Base-by-base conservation (phyloP, 495 filamentous ascomycete species). In the Aspergillus indologenus region DNA sequence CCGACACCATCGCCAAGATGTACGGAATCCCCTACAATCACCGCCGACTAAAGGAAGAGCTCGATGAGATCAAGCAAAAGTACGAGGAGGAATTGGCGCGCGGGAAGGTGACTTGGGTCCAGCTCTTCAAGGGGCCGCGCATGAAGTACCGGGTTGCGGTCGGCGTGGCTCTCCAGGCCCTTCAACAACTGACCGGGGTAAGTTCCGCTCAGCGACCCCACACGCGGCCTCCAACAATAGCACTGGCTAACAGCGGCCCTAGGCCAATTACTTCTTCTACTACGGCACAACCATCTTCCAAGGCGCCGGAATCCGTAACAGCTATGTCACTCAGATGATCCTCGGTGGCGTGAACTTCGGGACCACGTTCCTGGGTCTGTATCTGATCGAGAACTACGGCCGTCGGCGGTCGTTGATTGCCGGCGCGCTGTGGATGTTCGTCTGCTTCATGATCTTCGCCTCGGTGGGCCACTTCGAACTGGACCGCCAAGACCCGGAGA, bases 281-380 rank as follows among this genome's bases (percentile, higher is more conserved):
- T 91, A 88, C 62, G 87, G 89, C 23, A 88, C 87, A 17, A 81
- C 78, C 23, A 84, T 88, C 64, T 91, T 92, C 76, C 64, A 77
- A 26, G 81, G 84, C 5, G 84, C 87, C 1, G 88, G 87, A 45
- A 81, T 91, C 46, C 68, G 64, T 23, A 85, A 91, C 68, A 80
- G 77, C 53, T 90, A 81, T 66, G 76, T 89, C 12, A 90, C 87
- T 0, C 84, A 87, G 57, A 86, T 91, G 64, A 91, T 91, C 53
- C 78, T 90, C 0, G 85, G 85, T 14, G 81, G 77, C 3, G 87
- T 92, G 60, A 92, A 92, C 63, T 85, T 91, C 34, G 80, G 70
- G 23, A 84, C 81, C 29, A 91, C 89, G 2, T 85, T 91, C 60
- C 79, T 78, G 15, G 87, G 87, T 51, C 69, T 92, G 22, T 90